Percentiles rank a stretch among this genome's conserved stretches.
Conservation (phyloP, 1,284 basidiomycete species). For the Tetrapyrgos nigripes region DNA sequence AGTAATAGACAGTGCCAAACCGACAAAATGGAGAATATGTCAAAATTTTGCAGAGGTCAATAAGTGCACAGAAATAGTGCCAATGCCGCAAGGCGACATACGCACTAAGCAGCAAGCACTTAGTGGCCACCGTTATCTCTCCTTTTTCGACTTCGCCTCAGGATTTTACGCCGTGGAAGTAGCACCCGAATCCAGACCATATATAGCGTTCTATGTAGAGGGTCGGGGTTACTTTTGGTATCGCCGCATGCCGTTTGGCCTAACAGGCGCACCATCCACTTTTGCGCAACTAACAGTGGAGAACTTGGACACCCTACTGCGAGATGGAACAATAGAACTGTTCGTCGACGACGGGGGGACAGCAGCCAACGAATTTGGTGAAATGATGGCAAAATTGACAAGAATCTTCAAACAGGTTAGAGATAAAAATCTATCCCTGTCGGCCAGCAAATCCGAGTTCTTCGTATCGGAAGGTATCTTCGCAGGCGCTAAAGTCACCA, state of each 20-base stretch:
- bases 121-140: constrained; percentile 36
- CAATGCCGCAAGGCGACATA: too few relatives aligned
- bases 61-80: too few relatives aligned
- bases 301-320: constrained; percentile 38
- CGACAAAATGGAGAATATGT: constrained; percentile 40
- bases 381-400: constrained; percentile 25
- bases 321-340: constrained; percentile 30
- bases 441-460: constrained; percentile 34
- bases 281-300: constrained; percentile 40
- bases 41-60: constrained; percentile 44
- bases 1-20: too few relatives aligned
- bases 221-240: constrained; percentile 45
- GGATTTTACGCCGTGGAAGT: constrained; percentile 44
- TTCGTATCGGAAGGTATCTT: constrained; percentile 40
- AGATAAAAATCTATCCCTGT: constrained; percentile 33
- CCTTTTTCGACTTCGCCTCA: constrained; percentile 38
- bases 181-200: constrained; percentile 33
- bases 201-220: constrained; percentile 44
- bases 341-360: constrained; percentile 41
- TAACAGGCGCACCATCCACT: constrained; percentile 46
- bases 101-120: constrained; percentile 38
- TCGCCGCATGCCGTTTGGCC: constrained; percentile 44
- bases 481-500: constrained; percentile 36
- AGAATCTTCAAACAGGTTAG: constrained; percentile 27
- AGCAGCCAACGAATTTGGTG: constrained; percentile 32